Evolutionary conservation across 345 rosid genomes (phyloP).

Genomic region (Garcia nutans): DNA sequence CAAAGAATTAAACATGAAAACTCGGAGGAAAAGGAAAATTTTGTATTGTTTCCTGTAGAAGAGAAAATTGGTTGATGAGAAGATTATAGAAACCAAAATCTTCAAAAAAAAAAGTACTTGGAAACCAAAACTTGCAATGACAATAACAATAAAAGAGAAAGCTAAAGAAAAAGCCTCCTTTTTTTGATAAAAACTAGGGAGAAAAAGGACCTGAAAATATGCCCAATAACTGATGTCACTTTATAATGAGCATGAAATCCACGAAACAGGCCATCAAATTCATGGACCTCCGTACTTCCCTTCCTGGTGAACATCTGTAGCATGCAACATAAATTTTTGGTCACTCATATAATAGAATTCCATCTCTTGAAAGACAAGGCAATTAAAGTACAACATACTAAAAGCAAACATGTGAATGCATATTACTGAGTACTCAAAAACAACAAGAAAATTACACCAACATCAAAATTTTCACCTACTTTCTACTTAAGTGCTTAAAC

Average conservation of each 20-base stretch:
- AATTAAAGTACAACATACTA: not conserved
- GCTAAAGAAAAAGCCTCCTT: not conserved
- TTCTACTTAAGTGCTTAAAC: not conserved
- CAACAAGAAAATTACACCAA: not conserved
- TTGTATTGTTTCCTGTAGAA: too few relatives aligned
- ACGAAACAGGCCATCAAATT: constrained; percentile 66
- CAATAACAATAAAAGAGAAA: not conserved
- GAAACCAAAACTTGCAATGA: not conserved
- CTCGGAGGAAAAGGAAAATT: too few relatives aligned
- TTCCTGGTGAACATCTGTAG: constrained; percentile 73
- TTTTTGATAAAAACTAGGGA: not conserved
- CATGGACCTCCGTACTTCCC: constrained; percentile 86
- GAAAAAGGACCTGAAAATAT: constrained; percentile 79
- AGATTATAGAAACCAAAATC: too few relatives aligned
- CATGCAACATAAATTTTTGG: constrained; percentile 13
- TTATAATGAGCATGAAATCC: constrained; percentile 53
- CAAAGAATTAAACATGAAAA: too few relatives aligned
- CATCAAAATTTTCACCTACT: not conserved
- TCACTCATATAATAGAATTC: not conserved
- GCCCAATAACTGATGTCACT: constrained; percentile 92
- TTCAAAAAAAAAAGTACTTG: too few relatives aligned
- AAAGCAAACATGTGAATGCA: not conserved
- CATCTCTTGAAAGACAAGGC: not conserved
- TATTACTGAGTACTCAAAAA: not conserved
- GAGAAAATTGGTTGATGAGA: too few relatives aligned